Base-by-base conservation (phyloP, 2,329 filamentous ascomycete species). In the Hymenoscyphus occultus region DNA sequence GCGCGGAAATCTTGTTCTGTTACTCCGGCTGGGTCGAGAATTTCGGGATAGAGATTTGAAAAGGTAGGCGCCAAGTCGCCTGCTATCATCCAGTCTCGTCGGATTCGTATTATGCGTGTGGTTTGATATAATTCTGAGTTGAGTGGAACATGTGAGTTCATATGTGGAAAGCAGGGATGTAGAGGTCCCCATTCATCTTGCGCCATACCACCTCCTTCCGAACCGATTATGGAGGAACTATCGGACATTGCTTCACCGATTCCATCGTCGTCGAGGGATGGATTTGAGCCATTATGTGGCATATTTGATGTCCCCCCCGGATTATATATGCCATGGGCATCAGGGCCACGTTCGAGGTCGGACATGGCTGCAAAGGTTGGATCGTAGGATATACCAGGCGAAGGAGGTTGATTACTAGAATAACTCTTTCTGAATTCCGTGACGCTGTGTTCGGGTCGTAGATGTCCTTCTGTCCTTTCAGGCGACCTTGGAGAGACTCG, bases 41-140 rank as follows among this genome's bases (percentile, higher is more conserved):
- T 96, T 75, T 99, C 95, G 0, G 95, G 95, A 73, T 99, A 99
- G 2, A 97, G 82, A 73, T 98, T 97, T 16, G 92, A 95, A 75
- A 96, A 98, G 0, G 93, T 92, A 0, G 95, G 95, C 1, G 93
- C 94, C 35, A 97, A 80, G 77, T 99, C 95, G 42, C 94, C 95
- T 67, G 89, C 86, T 39, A 93, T 78, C 78, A 98, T 89, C 91
- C 93, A 99, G 77, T 99, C 95, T 54, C 95, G 86, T 65, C 89
- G 88, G 68, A 99, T 90, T 16, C 95, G 89, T 73, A 99, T 97
- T 69, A 99, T 91, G 64, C 94, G 89, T 1, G 95, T 99, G 6
- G 83, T 87, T 57, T 83, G 78, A 74, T 92, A 92, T 69, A 96
- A 87, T 14, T 85, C 82, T 7, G 92, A 96, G 64, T 88, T 82